Evolutionary conservation across 768 basidiomycete species (phyloP).

Genomic region (Tephrocybe sp.): DNA sequence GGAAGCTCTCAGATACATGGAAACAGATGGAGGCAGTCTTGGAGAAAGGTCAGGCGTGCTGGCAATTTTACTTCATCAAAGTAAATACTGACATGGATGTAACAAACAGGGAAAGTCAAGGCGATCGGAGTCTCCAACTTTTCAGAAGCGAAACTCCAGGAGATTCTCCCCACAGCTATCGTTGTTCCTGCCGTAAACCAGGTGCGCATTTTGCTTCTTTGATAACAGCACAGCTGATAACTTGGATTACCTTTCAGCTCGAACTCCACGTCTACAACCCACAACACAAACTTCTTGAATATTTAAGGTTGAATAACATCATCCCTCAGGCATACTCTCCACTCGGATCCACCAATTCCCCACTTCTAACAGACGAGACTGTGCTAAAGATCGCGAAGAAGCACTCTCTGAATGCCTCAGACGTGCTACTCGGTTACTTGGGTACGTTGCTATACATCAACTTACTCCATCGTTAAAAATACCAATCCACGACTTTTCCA

Average conservation of each 20-base stretch:
- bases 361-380: slow-evolving; percentile 60
- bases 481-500: slow-evolving; percentile 21
- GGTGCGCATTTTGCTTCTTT: slow-evolving; percentile 28
- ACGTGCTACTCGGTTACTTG: slow-evolving; percentile 63
- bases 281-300: slow-evolving; percentile 63
- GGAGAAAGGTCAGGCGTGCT: slow-evolving; percentile 47
- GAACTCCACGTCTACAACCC: slow-evolving; percentile 76
- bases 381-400: slow-evolving; percentile 59
- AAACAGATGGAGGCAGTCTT: slow-evolving; percentile 75
- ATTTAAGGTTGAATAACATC: slow-evolving; percentile 63
- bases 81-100: slow-evolving; percentile 8
- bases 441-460: slow-evolving; percentile 32
- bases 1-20: slow-evolving; percentile 76
- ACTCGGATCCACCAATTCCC: slow-evolving; percentile 66
- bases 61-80: background rate
- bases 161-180: slow-evolving; percentile 63
- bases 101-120: slow-evolving; percentile 57
- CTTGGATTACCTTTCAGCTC: slow-evolving; percentile 37
- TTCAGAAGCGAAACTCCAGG: slow-evolving; percentile 63
- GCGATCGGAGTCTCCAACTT: slow-evolving; percentile 79
- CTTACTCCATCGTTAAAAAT: background rate
- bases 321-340: slow-evolving; percentile 80
- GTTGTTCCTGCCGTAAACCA: slow-evolving; percentile 75
- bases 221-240: background rate
- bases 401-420: slow-evolving; percentile 49